Evolutionary conservation across 164 flowering plant species (phyloP).

Genomic region (Stephania cephalantha): DNA sequence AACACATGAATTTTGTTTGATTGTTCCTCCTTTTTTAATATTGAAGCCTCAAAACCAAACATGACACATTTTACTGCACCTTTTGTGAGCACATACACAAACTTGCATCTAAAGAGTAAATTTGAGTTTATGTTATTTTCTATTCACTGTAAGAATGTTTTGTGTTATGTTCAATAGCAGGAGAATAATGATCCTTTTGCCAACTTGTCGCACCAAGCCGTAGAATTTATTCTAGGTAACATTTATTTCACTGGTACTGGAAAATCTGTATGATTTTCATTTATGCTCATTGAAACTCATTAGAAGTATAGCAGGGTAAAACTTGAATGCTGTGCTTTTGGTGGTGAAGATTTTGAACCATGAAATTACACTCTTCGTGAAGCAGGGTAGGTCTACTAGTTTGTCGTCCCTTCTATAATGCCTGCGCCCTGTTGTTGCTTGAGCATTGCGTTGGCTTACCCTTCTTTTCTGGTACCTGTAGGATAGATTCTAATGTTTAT

Average conservation of each 20-base stretch:
- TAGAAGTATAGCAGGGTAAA: background rate
- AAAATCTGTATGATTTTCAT: background rate
- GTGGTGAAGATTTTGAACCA: background rate
- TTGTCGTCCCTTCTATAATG: background rate
- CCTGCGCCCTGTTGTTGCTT: background rate
- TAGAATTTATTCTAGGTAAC: slow-evolving; percentile 75
- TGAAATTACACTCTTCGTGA: background rate
- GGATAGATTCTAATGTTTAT: background rate
- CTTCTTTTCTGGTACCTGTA: background rate
- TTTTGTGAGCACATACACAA: background rate
- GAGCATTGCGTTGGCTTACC: background rate
- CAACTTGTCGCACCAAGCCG: slow-evolving; percentile 84
- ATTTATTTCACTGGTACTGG: background rate
- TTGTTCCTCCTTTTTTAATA: background rate
- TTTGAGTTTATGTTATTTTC: background rate
- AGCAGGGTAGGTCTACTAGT: background rate
- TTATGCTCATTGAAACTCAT: background rate
- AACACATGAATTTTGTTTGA: background rate
- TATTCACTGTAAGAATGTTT: background rate
- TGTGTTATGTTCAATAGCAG: slow-evolving; percentile 30
- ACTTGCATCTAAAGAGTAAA: background rate
- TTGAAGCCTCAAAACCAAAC: background rate
- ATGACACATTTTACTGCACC: background rate
- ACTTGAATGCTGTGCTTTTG: background rate
- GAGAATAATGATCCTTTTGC: slow-evolving; percentile 34